Evolutionary conservation across 805 yeast species (phyloP).

Genomic region (Cyberlindnera suaveolens): DNA sequence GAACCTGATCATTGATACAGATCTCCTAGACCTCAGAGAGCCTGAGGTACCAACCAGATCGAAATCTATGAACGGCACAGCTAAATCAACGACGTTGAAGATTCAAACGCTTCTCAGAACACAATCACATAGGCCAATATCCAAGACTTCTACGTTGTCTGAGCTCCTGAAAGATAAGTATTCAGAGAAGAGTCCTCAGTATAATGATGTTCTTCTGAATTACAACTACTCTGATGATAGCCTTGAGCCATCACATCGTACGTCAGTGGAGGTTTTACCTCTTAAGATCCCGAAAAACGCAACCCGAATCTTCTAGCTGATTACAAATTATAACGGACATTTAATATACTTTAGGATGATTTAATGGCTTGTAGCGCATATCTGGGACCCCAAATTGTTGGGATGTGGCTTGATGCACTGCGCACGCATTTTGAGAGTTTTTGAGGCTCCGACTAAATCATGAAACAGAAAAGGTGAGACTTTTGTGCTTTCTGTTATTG

Average conservation of each 20-base stretch:
- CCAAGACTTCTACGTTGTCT: background rate
- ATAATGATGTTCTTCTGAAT: conserved; percentile 18
- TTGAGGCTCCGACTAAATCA: no score
- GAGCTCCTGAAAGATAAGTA: background rate
- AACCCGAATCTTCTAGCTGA: no score
- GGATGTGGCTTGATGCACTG: no score
- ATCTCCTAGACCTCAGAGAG: conserved; percentile 9
- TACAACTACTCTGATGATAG: conserved; percentile 18
- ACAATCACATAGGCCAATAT: background rate
- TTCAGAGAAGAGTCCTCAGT: background rate
- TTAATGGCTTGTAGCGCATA: no score
- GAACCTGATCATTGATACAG: conserved; percentile 12
- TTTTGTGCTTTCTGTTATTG: no score
- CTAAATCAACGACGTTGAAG: conserved; percentile 1
- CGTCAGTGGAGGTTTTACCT: background rate
- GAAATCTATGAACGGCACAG: conserved; percentile 2
- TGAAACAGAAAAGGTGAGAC: no score
- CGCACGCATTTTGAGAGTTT: no score
- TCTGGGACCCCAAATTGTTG: no score
- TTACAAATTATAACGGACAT: no score
- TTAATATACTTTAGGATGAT: no score
- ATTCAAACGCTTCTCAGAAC: conserved; percentile 2
- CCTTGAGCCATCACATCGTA: background rate
- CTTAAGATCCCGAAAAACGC: background rate
- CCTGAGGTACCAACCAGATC: background rate